These are phyloP conservation scores for Solanum pimpinellifolium DNA, from an alignment of 257 asterid genomes.

Conservation along the genomic window DNA sequence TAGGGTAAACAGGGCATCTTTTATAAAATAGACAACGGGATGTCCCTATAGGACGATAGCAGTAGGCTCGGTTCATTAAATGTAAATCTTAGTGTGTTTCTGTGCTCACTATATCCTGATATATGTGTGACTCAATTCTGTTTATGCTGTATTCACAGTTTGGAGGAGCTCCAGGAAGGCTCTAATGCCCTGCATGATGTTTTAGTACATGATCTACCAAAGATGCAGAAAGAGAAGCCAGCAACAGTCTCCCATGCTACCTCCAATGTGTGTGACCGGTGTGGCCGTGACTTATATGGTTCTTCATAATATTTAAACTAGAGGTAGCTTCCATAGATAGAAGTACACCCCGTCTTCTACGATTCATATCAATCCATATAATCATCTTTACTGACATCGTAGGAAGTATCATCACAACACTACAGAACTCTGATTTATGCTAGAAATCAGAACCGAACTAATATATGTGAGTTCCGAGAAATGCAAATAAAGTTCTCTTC, in stretches of 20 bases:
- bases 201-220: constrained; percentile 55
- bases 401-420: background rate
- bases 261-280: constrained; percentile 57
- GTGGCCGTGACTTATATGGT: constrained; percentile 55
- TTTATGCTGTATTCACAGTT: constrained; percentile 23
- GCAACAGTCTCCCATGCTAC: constrained; percentile 10
- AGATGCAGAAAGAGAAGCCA: constrained; percentile 58
- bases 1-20: background rate
- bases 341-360: background rate
- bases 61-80: background rate
- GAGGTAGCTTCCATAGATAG: background rate
- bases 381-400: background rate
- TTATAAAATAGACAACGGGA: background rate
- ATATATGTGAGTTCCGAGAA: background rate
- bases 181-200: constrained; percentile 62
- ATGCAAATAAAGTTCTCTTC: background rate
- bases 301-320: constrained; percentile 3
- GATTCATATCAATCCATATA: background rate
- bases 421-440: background rate
- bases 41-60: background rate
- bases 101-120: background rate
- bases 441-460: background rate
- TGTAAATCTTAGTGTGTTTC: background rate
- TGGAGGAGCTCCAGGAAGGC: constrained; percentile 70
- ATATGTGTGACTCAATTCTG: background rate